phyloP scores from a whole-genome alignment of 139 green algal species.

The Nannochloris sp. region DNA sequence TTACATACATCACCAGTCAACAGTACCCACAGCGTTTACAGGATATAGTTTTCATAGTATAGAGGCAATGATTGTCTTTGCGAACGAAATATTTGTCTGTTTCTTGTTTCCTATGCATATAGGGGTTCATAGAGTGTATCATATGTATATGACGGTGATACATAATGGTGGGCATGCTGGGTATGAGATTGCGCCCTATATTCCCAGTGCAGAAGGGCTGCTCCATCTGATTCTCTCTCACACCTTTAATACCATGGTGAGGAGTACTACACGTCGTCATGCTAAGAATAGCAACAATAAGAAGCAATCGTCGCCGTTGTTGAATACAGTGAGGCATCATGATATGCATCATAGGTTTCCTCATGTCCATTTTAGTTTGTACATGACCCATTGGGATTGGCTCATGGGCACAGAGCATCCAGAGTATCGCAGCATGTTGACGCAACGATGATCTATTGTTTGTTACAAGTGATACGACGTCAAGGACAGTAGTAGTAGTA shows the following conservation, averaged over 20 bases:
- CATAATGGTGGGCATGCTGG: slow-evolving; percentile 78
- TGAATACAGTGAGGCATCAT: slow-evolving; percentile 73
- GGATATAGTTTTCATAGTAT: slow-evolving; percentile 78
- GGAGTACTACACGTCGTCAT: too few relatives aligned
- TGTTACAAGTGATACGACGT: background rate
- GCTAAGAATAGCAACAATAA: too few relatives aligned
- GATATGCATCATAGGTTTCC: slow-evolving; percentile 84
- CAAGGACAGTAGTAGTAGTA: background rate
- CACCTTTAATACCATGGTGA: too few relatives aligned
- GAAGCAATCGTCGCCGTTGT: background rate
- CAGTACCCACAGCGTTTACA: slow-evolving; percentile 62
- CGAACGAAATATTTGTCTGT: slow-evolving; percentile 72
- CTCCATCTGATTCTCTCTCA: background rate
- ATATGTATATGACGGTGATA: slow-evolving; percentile 77
- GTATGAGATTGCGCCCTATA: slow-evolving; percentile 79
- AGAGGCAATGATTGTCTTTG: slow-evolving; percentile 79
- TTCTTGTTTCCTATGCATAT: slow-evolving; percentile 74
- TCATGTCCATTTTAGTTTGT: slow-evolving; percentile 72
- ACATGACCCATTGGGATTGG: slow-evolving; percentile 88
- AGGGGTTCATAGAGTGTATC: slow-evolving; percentile 69
- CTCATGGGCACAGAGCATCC: slow-evolving; percentile 57
- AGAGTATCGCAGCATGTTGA: background rate
- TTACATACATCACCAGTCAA: slow-evolving; percentile 74
- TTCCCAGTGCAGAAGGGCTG: slow-evolving; percentile 53
- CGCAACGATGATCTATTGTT: background rate